Evolutionary conservation across 345 rosid genomes (phyloP), one percentile per base, ranked within the genome.

Genomic region (Corymbia maculata): DNA sequence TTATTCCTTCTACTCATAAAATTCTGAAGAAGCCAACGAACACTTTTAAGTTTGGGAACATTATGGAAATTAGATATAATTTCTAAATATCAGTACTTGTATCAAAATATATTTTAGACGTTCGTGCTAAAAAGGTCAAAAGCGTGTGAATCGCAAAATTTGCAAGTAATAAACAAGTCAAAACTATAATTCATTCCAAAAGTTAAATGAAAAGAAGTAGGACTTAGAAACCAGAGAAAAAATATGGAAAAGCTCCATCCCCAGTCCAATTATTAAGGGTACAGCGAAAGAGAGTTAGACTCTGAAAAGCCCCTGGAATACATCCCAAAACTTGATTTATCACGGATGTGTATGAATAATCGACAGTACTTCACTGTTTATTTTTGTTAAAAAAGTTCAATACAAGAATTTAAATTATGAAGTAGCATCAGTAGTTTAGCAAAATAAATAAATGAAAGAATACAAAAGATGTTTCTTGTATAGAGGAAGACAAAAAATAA

Each of bases 311-410:
- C 68, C 66, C 15, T 26, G 12, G 32, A 61, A 12, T 10, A 11
- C 30, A 59, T 24, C 0, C n/a, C 66, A 59, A 59, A 59, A 28
- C 3, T 24, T 59, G 30, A 59, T 59, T 10, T 59, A 0, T 59
- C 4, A 59, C 16, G 15, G 68, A 0, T 24, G 66, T 24, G 30
- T 57, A 9, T 22, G 0, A 24, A 57, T 57, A 0, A 57, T 24
- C 10, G 66, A 59, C 66, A 59, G 66, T n/a, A 59, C 66, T 59
- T 59, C 66, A 59, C 22, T 22, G 13, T 24, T 24, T 24, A 59
- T 59, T 24, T 59, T 59, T 59, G 14, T 24, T 1, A 24, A 24
- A 26, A 28, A 26, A 59, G 13, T 28, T 26, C 75, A 66, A 66
- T 66, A 42, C 42, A 66, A 66, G 42, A 30, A 66, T 66, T 66